A percentile compares a stretch with the other conserved stretches of the same genome.
Conservation (phyloP, 305 asterid species). For the Solanum hybrid region DNA sequence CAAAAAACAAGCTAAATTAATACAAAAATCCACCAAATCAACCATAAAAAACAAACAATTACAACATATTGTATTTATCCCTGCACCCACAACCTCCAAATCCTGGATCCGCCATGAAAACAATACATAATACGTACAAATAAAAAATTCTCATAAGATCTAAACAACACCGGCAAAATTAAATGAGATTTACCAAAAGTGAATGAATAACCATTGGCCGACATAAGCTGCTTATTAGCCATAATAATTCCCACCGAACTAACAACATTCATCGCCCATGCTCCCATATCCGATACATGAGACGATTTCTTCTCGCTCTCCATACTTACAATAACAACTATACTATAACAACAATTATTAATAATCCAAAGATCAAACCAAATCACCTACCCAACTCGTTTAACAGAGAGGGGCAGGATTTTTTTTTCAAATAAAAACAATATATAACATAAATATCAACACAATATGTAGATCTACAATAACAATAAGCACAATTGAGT, state of each 20-base stretch:
- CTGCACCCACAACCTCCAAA: not conserved
- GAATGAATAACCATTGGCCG: slow-evolving; percentile 62
- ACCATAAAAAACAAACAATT: not conserved
- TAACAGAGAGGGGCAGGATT: not conserved
- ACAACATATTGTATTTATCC: not conserved
- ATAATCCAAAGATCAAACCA: not conserved
- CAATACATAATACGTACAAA: not conserved
- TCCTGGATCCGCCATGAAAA: not conserved
- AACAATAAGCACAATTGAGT: not conserved
- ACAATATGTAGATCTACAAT: not conserved
- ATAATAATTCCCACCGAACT: slow-evolving; percentile 91
- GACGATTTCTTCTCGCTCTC: slow-evolving; percentile 63
- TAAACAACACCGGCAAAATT: not conserved
- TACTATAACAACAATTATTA: not conserved
- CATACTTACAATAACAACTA: slow-evolving; percentile 19
- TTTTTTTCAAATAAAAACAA: not conserved
- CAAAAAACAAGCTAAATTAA: not conserved
- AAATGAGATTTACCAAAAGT: slow-evolving; percentile 49
- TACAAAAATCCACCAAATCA: not conserved
- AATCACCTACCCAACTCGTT: slow-evolving; percentile 7
- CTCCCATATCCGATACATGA: slow-evolving; percentile 76
- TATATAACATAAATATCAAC: not conserved
- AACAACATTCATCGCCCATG: slow-evolving; percentile 91
- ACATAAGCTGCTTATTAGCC: slow-evolving; percentile 95
- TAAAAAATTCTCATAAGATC: not conserved